Percentiles rank a stretch among this genome's conserved stretches.
Evolutionary conservation across 805 yeast genomes (phyloP).

Genomic region (Yarrowia deformans): DNA sequence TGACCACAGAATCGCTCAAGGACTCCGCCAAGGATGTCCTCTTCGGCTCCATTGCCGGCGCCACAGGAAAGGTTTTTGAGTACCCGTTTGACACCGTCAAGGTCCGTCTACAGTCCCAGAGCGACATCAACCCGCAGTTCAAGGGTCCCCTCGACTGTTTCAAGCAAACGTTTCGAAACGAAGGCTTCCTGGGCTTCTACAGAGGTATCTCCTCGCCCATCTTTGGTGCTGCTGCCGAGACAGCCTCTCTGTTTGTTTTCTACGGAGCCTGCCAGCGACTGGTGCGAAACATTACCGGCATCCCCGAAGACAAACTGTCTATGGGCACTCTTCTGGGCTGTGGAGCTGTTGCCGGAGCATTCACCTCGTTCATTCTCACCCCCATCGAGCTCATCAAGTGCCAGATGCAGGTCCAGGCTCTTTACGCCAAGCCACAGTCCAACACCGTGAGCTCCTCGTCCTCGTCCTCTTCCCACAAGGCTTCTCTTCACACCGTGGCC

Average conservation of each 20-base stretch:
- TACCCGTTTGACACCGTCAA: constrained; percentile 94
- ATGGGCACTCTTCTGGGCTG: constrained; percentile 60
- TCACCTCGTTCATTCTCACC: constrained; percentile 82
- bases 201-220: constrained; percentile 82
- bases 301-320: constrained; percentile 47
- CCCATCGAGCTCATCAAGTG: constrained; percentile 94
- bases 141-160: constrained; percentile 73
- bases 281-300: constrained; percentile 27
- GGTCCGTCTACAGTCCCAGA: constrained; percentile 83
- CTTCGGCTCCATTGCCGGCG: constrained; percentile 67
- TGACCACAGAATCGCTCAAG: constrained; percentile 11
- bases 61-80: constrained; percentile 82
- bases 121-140: constrained; percentile 59
- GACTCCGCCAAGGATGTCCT: constrained; percentile 45
- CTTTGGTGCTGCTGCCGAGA: constrained; percentile 89
- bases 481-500: constrained; percentile 37
- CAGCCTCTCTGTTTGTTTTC: constrained; percentile 73
- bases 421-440: constrained; percentile 43
- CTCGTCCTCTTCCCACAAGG: constrained; percentile 46
- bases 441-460: constrained; percentile 44
- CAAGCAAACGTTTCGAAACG: constrained; percentile 63
- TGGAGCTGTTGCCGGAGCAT: constrained; percentile 84
- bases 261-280: constrained; percentile 43
- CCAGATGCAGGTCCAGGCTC: constrained; percentile 73
- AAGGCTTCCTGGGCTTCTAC: constrained; percentile 82